Evolutionary conservation across 768 basidiomycete genomes (phyloP), one percentile per base, ranked within the genome.

Genomic region (Boletus coccyginus): DNA sequence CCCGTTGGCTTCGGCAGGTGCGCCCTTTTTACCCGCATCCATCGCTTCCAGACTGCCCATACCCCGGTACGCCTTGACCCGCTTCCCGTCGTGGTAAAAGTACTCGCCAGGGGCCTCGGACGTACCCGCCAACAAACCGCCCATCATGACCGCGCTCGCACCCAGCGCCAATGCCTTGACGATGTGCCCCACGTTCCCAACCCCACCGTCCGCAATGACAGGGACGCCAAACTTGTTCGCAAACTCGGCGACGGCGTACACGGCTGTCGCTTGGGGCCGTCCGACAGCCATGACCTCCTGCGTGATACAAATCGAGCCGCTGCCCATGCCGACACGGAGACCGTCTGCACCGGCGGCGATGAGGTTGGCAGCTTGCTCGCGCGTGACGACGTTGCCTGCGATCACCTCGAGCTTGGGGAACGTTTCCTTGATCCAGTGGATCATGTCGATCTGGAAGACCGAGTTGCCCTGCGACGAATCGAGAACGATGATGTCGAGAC

Each of bases 271-370:
- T 72, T 99, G 97, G 1, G 96, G 97, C 16, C 97, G 85, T 14
- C 97, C 97, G 50, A 98, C 96, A 11, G 97, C 97, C 92, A 98
- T 98, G 65, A 99, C 90, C 69, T 98, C 97, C 74, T 99, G 97
- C 7, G 97, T 99, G 75, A 99, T 99, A 71, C 97, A 99, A 68
- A 99, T 99, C 7, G 93, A 96, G 10, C 97, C 97, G 9, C 89
- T 92, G 38, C 97, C 97, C 97, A 99, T 99, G 41, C 97, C 97
- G 38, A 99, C 81, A 24, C 94, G 88, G 12, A 98, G 81, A n/a
- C 81, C 96, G 64, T 99, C 97, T 4, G 95, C 97, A 42, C 97
- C 97, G 3, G 94, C 95, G 10, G 81, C 86, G 62, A 99, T 98
- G 57, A 99, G 85, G 24, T 79, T 84, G 16, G 97, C 97, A 1